Percentiles rank a stretch among this genome's conserved stretches.
These are phyloP conservation scores for Perilla frutescens DNA, from an alignment of 257 asterid species.

Conservation along the genomic window DNA sequence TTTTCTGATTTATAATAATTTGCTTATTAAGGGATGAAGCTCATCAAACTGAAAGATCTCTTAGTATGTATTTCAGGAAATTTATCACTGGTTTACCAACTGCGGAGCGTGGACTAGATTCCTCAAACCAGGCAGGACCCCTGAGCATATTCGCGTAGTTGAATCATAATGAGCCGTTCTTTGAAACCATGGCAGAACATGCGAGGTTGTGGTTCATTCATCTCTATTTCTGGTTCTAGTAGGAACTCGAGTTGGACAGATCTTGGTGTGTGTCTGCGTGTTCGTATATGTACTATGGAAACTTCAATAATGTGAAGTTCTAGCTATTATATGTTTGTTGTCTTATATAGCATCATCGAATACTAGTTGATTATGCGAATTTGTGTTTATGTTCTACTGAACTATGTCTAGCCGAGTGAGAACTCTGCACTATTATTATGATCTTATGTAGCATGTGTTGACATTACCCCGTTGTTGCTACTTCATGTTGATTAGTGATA, in stretches of 20 bases:
- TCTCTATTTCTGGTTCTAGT: conserved; percentile 18
- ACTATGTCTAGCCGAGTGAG: too few relatives aligned
- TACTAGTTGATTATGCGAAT: conserved; percentile 23
- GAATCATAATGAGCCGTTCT: conserved; percentile 2
- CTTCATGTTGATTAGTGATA: too few relatives aligned
- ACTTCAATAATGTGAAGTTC: conserved; percentile 36
- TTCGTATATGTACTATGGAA: conserved; percentile 33
- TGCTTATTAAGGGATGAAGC: not conserved
- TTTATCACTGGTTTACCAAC: conserved; percentile 76
- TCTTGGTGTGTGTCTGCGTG: conserved; percentile 18
- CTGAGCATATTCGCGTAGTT: conserved; percentile 74
- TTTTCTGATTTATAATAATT: not conserved
- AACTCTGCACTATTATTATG: not conserved
- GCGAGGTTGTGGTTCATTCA: not conserved
- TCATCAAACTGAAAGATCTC: conserved; percentile 18
- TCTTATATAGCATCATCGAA: conserved; percentile 3
- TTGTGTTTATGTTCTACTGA: conserved; percentile 27
- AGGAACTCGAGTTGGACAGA: conserved; percentile 7
- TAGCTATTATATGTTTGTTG: not conserved
- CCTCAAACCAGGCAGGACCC: conserved; percentile 76
- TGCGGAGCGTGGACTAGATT: conserved; percentile 81
- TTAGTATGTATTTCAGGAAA: conserved; percentile 56
- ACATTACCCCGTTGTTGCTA: not conserved
- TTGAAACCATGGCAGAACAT: conserved; percentile 4
- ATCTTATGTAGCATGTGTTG: not conserved